These are phyloP conservation scores for Eucalyptus lansdowneana DNA, from an alignment of 345 rosid species.

Conservation along the genomic window DNA sequence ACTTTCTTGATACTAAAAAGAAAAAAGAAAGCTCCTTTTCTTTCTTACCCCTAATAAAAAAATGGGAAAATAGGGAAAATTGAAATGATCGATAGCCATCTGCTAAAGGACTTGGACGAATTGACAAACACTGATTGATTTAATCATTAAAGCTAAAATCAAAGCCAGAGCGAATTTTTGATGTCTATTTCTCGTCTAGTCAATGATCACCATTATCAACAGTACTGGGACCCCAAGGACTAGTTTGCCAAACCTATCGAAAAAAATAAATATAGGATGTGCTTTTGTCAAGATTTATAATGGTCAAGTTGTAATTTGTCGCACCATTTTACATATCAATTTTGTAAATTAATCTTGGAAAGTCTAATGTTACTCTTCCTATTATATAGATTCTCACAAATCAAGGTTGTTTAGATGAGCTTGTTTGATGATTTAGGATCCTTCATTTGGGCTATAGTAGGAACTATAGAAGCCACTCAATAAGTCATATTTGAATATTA, in stretches of 20 bases:
- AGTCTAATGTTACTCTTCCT: not conserved
- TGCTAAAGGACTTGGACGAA: not conserved
- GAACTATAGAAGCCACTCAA: not conserved
- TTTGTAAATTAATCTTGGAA: not conserved
- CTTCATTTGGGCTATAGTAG: not conserved
- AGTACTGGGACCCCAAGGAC: not conserved
- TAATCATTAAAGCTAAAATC: not conserved
- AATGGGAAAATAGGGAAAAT: not conserved
- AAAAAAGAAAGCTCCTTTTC: not conserved
- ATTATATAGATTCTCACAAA: not conserved
- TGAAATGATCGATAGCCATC: not conserved
- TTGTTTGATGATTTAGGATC: not conserved
- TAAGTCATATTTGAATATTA: not conserved
- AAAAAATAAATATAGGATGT: fast-evolving
- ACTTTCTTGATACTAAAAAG: not conserved
- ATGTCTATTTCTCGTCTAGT: not conserved
- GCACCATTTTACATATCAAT: not conserved
- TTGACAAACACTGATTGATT: not conserved
- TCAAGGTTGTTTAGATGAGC: not conserved
- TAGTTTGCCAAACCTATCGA: not conserved
- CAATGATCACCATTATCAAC: not conserved
- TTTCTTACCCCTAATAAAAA: not conserved
- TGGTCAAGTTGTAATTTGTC: not conserved
- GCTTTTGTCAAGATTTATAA: not conserved
- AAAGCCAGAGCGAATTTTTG: not conserved